A percentile compares a stretch with the other conserved stretches of the same genome.
Evolutionary conservation across 1,284 basidiomycete species (phyloP).

Genomic region (Rhodotorula mucilaginosa): DNA sequence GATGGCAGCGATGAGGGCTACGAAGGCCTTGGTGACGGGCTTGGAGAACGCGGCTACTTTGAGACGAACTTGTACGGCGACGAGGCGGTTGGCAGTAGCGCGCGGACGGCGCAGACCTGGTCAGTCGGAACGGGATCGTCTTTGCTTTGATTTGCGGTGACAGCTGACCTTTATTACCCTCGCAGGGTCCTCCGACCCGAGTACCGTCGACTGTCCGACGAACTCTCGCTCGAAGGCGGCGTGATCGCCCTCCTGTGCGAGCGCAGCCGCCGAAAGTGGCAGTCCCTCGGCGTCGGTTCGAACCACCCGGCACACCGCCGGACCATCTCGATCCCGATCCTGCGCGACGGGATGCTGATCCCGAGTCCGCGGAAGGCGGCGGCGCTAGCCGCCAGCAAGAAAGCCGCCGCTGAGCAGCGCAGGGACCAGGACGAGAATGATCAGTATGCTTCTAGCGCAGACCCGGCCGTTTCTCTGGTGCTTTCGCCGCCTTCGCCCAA

Average conservation of each 20-base stretch:
- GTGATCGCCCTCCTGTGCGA: slow-evolving; percentile 33
- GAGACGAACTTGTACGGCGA: slow-evolving; percentile 34
- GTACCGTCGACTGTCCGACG: slow-evolving; percentile 18
- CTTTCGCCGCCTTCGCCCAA: slow-evolving; percentile 33
- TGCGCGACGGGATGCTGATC: neutral
- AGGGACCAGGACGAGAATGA: neutral
- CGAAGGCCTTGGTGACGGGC: slow-evolving; percentile 34
- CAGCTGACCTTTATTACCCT: neutral
- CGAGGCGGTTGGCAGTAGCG: slow-evolving; percentile 17
- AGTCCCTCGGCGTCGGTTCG: slow-evolving; percentile 34
- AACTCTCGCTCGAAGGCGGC: slow-evolving; percentile 14
- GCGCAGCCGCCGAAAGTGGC: slow-evolving; percentile 37
- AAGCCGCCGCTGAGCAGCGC: neutral
- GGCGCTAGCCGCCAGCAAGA: neutral
- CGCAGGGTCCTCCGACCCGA: slow-evolving; percentile 28
- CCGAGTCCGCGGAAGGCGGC: neutral
- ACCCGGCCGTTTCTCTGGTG: slow-evolving; percentile 25
- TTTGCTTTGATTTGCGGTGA: neutral
- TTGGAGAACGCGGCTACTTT: slow-evolving; percentile 39
- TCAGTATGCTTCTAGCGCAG: neutral
- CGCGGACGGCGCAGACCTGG: slow-evolving; percentile 18
- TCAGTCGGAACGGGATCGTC: neutral
- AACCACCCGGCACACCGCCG: slow-evolving; percentile 2
- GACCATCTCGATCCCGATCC: slow-evolving; percentile 2
- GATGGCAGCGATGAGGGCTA: slow-evolving; percentile 19